Evolutionary conservation across 2,329 filamentous ascomycete species (phyloP).

Genomic region (Furcasterigmium sp.): DNA sequence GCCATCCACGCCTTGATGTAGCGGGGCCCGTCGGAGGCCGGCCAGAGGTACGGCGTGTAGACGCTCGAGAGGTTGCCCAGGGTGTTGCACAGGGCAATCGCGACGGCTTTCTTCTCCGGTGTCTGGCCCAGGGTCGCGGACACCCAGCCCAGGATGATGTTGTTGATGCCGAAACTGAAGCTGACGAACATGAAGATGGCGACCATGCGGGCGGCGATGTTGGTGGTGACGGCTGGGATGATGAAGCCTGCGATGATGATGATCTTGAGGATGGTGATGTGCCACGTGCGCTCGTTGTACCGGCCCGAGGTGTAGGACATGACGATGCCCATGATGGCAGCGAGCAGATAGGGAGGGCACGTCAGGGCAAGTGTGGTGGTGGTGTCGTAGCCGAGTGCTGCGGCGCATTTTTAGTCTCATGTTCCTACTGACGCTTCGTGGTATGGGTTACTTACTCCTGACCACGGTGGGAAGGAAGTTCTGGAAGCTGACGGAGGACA

Average conservation of each 20-base stretch:
- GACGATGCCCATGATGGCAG: constrained; percentile 28
- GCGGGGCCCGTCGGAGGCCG: constrained; percentile 16
- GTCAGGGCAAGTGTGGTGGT: constrained; percentile 38
- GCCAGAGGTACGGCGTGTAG: constrained; percentile 35
- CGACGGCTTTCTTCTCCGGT: constrained; percentile 38
- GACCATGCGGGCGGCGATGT: constrained; percentile 17
- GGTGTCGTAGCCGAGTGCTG: constrained; percentile 34
- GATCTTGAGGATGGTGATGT: constrained; percentile 34
- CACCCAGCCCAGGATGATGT: constrained; percentile 38
- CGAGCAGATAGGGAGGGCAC: constrained; percentile 36
- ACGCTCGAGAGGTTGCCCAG: constrained; percentile 28
- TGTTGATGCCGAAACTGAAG: constrained; percentile 33
- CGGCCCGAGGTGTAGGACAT: constrained; percentile 35
- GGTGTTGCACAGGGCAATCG: constrained; percentile 33
- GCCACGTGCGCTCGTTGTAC: constrained; percentile 41
- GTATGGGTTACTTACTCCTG: constrained; percentile 19
- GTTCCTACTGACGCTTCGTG: too few species aligned
- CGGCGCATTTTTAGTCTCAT: too few species aligned
- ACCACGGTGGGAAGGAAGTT: constrained; percentile 81
- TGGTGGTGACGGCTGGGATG: constrained; percentile 16
- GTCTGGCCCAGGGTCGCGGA: constrained; percentile 34
- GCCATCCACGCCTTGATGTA: constrained; percentile 12
- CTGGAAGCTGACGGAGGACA: constrained; percentile 55
- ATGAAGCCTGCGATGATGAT: constrained; percentile 33
- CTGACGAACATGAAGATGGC: constrained; percentile 30